Conservation (phyloP, 148 eudicot genomes). For the Cornus suecica region DNA sequence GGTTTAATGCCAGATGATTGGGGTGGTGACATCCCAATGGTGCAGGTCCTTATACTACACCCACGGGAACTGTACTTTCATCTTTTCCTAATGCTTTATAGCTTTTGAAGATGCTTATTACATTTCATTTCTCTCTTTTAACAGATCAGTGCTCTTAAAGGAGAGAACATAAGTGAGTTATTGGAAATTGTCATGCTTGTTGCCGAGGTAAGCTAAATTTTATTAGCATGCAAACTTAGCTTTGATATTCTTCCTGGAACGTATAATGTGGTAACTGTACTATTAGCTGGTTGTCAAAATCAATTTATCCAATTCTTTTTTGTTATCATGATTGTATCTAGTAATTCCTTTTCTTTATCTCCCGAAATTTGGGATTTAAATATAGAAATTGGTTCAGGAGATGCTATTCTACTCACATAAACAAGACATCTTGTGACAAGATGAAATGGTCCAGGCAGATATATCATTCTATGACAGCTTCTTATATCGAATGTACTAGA, state of each 20-base stretch:
- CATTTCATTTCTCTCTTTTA: slow-evolving; percentile 10
- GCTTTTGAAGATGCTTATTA: slow-evolving; percentile 1
- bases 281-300: not conserved
- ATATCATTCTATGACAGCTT: not conserved
- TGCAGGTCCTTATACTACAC: slow-evolving; percentile 50
- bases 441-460: slow-evolving; percentile 1
- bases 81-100: not conserved
- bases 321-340: not conserved
- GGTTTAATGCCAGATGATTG: slow-evolving; percentile 95
- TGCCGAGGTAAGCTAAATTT: slow-evolving; percentile 67
- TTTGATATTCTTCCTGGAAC: slow-evolving; percentile 10
- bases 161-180: slow-evolving; percentile 82
- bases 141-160: slow-evolving; percentile 97
- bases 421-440: slow-evolving; percentile 2
- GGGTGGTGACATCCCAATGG: slow-evolving; percentile 94
- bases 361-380: not conserved
- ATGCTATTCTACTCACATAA: not conserved
- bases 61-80: not conserved
- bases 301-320: not conserved
- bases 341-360: not conserved
- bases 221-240: not conserved
- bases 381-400: not conserved
- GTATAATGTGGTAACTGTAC: not conserved
- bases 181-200: slow-evolving; percentile 94
- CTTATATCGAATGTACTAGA: not conserved